Evolutionary conservation across 192 early-diverging fungal species (phyloP).

Genomic region (Mortierella hygrophila): DNA sequence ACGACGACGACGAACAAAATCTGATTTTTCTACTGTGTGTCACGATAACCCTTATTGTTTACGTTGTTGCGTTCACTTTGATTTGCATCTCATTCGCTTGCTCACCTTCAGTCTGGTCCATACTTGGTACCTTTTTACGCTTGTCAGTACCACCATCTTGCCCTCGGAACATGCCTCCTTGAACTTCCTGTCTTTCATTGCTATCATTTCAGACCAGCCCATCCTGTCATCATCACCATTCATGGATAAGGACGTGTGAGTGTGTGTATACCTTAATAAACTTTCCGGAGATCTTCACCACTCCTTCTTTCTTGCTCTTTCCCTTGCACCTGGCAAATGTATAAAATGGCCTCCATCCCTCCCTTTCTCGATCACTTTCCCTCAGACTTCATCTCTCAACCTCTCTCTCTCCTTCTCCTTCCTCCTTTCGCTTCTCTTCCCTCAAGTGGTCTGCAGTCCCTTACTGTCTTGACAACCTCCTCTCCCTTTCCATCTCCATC

Average conservation of each 20-base stretch:
- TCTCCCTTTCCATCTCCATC: too few species aligned
- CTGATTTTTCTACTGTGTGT: neutral
- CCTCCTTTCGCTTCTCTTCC: neutral
- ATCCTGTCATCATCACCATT: too few species aligned
- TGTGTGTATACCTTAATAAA: neutral
- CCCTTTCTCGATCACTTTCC: neutral
- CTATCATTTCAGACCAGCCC: too few species aligned
- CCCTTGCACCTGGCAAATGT: neutral
- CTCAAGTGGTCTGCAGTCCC: too few species aligned
- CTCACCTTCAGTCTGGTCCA: too few species aligned
- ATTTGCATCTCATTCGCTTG: neutral
- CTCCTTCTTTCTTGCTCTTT: neutral
- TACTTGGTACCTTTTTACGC: too few species aligned
- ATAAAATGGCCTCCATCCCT: neutral
- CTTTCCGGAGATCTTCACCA: neutral
- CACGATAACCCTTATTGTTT: neutral
- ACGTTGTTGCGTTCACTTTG: neutral
- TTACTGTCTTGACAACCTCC: too few species aligned
- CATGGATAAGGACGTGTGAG: too few species aligned
- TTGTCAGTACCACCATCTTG: too few species aligned
- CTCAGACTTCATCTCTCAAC: neutral
- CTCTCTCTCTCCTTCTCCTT: slow-evolving; percentile 2
- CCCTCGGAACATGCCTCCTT: too few species aligned
- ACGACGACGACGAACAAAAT: neutral
- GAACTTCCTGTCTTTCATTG: too few species aligned